A percentile compares a stretch with the other conserved stretches of the same genome.
Evolutionary conservation across 306 rosid genomes (phyloP).

Genomic region (Vachellia pachyceras): DNA sequence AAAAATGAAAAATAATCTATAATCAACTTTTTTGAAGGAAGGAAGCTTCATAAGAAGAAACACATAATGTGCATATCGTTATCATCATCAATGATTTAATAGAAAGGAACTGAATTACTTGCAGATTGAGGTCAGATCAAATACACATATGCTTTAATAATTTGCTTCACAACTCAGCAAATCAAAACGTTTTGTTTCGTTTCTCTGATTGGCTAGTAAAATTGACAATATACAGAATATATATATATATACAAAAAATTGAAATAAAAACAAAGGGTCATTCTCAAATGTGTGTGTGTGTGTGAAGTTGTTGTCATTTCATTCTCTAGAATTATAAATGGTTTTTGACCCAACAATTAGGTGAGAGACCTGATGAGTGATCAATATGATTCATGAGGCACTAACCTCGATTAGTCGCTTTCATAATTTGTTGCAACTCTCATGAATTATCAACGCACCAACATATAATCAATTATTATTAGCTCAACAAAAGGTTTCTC

Average conservation of each 20-base stretch:
- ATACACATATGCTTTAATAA: neutral
- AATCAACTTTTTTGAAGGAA: neutral
- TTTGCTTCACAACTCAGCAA: neutral
- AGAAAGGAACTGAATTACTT: neutral
- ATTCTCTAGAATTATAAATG: neutral
- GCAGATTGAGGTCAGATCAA: neutral
- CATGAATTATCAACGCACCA: too few species aligned
- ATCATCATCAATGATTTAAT: neutral
- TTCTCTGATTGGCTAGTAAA: neutral
- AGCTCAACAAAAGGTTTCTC: neutral
- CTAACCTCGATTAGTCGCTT: slow-evolving; percentile 4
- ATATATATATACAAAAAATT: neutral
- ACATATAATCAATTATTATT: neutral
- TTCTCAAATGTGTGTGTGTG: neutral
- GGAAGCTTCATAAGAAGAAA: neutral
- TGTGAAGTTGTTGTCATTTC: neutral
- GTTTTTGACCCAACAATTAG: slow-evolving; percentile 13
- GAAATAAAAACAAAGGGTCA: slow-evolving; percentile 4
- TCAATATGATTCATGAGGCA: slow-evolving; percentile 4
- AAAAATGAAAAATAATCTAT: neutral
- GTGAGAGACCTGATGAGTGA: neutral
- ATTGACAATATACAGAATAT: neutral
- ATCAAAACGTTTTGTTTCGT: neutral
- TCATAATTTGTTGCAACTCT: slow-evolving; percentile 5
- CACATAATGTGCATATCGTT: neutral